These are phyloP conservation scores for Trichosanthes truncata DNA, from an alignment of 306 rosid genomes.

Conservation along the genomic window DNA sequence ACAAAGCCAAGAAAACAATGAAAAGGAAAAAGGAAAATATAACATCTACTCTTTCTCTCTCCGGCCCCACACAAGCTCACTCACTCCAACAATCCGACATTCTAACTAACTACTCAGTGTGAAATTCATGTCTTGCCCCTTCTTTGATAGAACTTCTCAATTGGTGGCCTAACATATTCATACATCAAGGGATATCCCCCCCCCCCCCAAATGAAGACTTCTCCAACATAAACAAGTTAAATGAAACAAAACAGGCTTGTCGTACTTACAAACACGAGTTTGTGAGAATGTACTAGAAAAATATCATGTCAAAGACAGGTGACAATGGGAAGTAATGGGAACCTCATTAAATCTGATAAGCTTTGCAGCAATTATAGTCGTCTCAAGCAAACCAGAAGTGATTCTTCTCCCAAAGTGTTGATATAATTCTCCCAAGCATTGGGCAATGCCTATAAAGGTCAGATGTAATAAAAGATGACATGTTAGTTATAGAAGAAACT, in stretches of 20 bases:
- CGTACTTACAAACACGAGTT: neutral
- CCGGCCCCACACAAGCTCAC: no score
- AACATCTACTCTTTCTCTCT: no score
- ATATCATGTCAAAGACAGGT: neutral
- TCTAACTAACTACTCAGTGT: no score
- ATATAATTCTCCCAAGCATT: conserved; percentile 87
- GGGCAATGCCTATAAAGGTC: conserved; percentile 56
- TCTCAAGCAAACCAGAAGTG: conserved; percentile 85
- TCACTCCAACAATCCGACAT: no score
- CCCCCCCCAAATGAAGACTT: neutral
- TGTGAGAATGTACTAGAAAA: neutral
- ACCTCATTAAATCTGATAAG: conserved; percentile 76
- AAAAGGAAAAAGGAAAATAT: no score
- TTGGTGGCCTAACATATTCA: no score
- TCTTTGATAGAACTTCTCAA: no score
- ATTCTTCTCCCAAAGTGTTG: conserved; percentile 88
- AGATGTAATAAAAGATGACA: neutral
- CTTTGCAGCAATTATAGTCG: conserved; percentile 67
- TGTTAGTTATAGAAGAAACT: neutral
- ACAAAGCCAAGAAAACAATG: no score
- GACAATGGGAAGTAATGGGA: conserved; percentile 17
- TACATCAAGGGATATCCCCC: neutral
- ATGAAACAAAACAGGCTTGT: neutral
- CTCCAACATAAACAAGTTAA: neutral
- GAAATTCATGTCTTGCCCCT: no score